Percentiles rank a stretch among this genome's conserved stretches.
Evolutionary conservation across 768 basidiomycete species (phyloP).

Genomic region (Termitomyces sp.): DNA sequence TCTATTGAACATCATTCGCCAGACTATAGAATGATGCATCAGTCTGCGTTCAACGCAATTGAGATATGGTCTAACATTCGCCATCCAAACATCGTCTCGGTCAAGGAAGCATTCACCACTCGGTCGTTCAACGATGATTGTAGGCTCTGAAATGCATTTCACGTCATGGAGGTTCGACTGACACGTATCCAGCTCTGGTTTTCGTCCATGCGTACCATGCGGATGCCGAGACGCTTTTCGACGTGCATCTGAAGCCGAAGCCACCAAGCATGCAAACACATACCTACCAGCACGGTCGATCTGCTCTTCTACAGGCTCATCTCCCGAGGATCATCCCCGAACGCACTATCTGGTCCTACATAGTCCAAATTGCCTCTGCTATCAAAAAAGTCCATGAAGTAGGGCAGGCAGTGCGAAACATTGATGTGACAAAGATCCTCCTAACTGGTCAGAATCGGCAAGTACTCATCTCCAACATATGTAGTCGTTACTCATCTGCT

Average conservation of each 20-base stretch:
- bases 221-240: conserved; percentile 73
- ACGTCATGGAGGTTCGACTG: neutral
- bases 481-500: neutral
- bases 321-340: conserved; percentile 53
- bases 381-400: conserved; percentile 82
- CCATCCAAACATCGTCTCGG: conserved; percentile 80
- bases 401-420: conserved; percentile 71
- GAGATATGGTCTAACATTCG: conserved; percentile 81
- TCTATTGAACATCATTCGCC: conserved; percentile 3
- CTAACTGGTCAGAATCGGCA: conserved; percentile 88
- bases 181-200: conserved; percentile 67
- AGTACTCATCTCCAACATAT: neutral
- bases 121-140: conserved; percentile 89
- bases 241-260: conserved; percentile 66
- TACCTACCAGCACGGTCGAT: conserved; percentile 17
- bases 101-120: conserved; percentile 94
- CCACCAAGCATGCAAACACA: conserved; percentile 21
- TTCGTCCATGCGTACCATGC: conserved; percentile 90
- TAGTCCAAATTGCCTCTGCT: conserved; percentile 84
- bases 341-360: conserved; percentile 85
- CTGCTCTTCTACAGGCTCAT: conserved; percentile 17
- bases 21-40: conserved; percentile 84
- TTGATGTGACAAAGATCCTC: conserved; percentile 85
- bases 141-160: conserved; percentile 28
- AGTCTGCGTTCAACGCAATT: conserved; percentile 74